Evolutionary conservation across 2,329 filamentous ascomycete species (phyloP), one percentile per base, ranked within the genome.

Genomic region (Annulohypoxylon truncatum): DNA sequence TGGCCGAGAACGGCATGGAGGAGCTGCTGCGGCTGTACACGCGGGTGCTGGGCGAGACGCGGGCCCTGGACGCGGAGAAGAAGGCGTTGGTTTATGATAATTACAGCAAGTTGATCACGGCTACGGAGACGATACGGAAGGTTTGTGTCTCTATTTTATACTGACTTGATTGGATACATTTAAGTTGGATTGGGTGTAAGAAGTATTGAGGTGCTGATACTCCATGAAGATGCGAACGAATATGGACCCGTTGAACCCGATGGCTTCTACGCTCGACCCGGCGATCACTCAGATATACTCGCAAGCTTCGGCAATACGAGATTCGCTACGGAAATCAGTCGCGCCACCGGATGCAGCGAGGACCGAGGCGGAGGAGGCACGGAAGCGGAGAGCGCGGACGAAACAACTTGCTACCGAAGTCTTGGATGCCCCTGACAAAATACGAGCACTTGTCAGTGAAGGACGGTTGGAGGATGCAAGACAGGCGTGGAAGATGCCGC

Each of bases 61-160:
- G 94, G 35, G 94, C 93, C 1, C 84, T 99, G 15, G 96, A 98
- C 75, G 95, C 95, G 22, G 96, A 99, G 84, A 92, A 96, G 79
- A 99, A 99, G 81, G 94, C 95, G 1, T 82, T 99, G 67, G 96
- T 99, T 3, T 99, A 99, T 78, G 95, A 99, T 78, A 99, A 99
- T 77, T 99, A 98, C 79, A 96, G 92, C 72, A 98, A 98, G 81
- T 82, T 99, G 71, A 97, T 99, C 71, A 88, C 91, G n/a, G 96
- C 96, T 0, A 97, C 96, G 9, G 95, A 97, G 79, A 98, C 95
- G 2, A 99, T 99, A 74, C 87, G 92, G 52, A 93, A 92, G 81
- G 87, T 88, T 72, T 20, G 78, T 67, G 35, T 10, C 10, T 8
- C 22, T 8, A 20, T 57, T 28, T 28, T 38, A 2, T 13, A n/a